Base-by-base conservation (phyloP, 1,284 basidiomycete genomes). In the Chalciporus piperatoides region DNA sequence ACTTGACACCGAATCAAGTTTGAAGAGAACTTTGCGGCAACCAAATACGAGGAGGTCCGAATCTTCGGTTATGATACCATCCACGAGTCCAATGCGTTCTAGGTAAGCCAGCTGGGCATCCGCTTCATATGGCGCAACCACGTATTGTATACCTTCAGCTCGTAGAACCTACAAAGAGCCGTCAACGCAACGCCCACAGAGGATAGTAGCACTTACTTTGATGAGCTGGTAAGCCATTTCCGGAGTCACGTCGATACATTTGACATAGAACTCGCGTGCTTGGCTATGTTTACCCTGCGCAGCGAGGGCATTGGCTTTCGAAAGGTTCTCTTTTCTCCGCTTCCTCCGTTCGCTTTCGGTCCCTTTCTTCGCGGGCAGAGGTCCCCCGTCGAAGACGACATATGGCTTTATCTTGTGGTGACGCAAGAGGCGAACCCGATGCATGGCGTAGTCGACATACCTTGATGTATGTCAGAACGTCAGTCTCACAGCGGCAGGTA, bases 71-170 rank as follows among this genome's bases (percentile, higher is more conserved):
- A 99, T 81, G 65, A 99, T 88, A 3, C 86, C 97, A 65, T 97
- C 87, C 44, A 97, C 92, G 43, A 91, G 64, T 11, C 92, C 90
- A 38, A 76, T 70, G 40, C 81, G 82, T 65, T 99, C 97, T 41
- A 99, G 78, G 69, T 87, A 98, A 47, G 92, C 90, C 51, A 99
- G 80, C 68, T 99, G 97, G 0, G 97, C 94, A 64, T 99, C 97
- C 0, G 97, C 97, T 74, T 99, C 97, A 69, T 99, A 99, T 0
- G 97, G 97, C 4, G 97, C 97, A 5, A 99, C 97, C 23, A 99
- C 76, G 65, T 97, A 98, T 21, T 80, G 68, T 12, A 97, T 79
- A 19, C 72, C 71, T 63, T 95, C 92, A 6, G 86, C 88, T 45
- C 80, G 81, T 32, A 97, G 74, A 3, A 90, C 92, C 92, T 96